These are phyloP conservation scores for Microascus cirrosus DNA, from an alignment of 2,329 filamentous ascomycete species.

Conservation along the genomic window DNA sequence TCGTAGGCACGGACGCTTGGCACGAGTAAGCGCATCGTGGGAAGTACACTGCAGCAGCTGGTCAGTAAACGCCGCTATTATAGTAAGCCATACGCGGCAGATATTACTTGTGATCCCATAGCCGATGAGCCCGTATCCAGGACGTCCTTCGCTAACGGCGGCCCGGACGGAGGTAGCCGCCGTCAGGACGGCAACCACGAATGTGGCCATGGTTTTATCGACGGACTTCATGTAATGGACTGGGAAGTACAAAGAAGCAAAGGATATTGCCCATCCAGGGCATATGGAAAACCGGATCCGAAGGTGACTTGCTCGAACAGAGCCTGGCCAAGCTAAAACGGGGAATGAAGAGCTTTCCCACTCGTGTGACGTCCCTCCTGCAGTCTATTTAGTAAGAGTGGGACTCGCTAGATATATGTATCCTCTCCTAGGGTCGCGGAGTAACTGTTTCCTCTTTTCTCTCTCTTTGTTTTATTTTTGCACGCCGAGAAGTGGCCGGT, in stretches of 20 bases:
- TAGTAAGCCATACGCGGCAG: neutral
- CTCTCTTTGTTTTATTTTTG: neutral
- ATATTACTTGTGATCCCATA: conserved; percentile 15
- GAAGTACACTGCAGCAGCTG: conserved; percentile 41
- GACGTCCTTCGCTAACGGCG: neutral
- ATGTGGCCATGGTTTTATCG: neutral
- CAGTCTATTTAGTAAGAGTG: too few species aligned
- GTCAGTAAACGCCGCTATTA: neutral
- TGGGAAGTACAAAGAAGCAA: neutral
- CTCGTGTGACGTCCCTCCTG: too few species aligned
- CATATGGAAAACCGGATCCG: neutral
- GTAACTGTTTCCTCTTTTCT: too few species aligned
- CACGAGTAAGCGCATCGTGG: conserved; percentile 51
- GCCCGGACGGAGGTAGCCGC: neutral
- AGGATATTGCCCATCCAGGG: neutral
- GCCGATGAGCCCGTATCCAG: conserved; percentile 12
- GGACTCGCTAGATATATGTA: neutral
- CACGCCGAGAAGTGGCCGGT: neutral
- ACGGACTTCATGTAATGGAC: neutral
- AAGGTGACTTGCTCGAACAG: too few species aligned
- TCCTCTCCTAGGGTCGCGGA: too few species aligned
- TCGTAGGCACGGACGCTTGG: conserved; percentile 23
- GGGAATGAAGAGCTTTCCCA: too few species aligned
- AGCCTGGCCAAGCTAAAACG: too few species aligned
- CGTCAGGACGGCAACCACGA: neutral